These are phyloP conservation scores for Fusarium transvaalense DNA, from an alignment of 2,329 filamentous ascomycete genomes.

Conservation along the genomic window DNA sequence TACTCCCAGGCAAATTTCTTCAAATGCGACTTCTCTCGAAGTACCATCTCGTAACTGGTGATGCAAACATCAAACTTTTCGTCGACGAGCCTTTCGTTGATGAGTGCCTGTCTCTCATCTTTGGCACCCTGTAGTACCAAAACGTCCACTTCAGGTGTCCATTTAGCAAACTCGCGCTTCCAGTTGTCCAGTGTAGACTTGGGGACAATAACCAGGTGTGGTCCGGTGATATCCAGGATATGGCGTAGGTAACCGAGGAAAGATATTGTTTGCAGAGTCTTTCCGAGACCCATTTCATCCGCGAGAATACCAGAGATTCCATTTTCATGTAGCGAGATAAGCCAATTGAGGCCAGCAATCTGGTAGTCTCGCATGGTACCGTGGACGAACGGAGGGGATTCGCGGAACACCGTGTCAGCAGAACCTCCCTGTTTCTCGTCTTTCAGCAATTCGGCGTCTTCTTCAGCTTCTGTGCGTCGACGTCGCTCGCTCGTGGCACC, in stretches of 20 bases:
- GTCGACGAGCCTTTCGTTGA: conserved; percentile 90
- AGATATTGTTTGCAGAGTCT: conserved; percentile 96
- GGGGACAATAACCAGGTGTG: conserved; percentile 91
- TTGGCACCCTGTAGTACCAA: conserved; percentile 95
- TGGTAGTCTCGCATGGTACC: conserved; percentile 97
- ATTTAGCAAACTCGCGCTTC: conserved; percentile 92
- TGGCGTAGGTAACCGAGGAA: conserved; percentile 96
- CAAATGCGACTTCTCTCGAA: conserved; percentile 92
- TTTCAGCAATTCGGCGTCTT: conserved; percentile 88
- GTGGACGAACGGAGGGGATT: conserved; percentile 90
- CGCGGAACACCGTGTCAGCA: conserved; percentile 90
- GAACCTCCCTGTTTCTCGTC: conserved; percentile 91
- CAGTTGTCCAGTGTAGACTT: conserved; percentile 99
- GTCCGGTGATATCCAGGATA: conserved; percentile 88
- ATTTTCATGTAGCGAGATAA: conserved; percentile 97
- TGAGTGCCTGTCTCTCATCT: conserved; percentile 88
- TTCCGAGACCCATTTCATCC: conserved; percentile 98
- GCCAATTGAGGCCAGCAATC: conserved; percentile 94
- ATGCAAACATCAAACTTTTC: conserved; percentile 98
- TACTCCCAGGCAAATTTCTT: conserved; percentile 99
- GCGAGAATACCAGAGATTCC: conserved; percentile 98
- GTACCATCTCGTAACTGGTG: conserved; percentile 98
- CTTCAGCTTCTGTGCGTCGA: conserved; percentile 94
- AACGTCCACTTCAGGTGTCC: conserved; percentile 96
- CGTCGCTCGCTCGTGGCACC: conserved; percentile 83